Base-by-base conservation (phyloP, 495 filamentous ascomycete genomes). In the Pyrenula aspistea region DNA sequence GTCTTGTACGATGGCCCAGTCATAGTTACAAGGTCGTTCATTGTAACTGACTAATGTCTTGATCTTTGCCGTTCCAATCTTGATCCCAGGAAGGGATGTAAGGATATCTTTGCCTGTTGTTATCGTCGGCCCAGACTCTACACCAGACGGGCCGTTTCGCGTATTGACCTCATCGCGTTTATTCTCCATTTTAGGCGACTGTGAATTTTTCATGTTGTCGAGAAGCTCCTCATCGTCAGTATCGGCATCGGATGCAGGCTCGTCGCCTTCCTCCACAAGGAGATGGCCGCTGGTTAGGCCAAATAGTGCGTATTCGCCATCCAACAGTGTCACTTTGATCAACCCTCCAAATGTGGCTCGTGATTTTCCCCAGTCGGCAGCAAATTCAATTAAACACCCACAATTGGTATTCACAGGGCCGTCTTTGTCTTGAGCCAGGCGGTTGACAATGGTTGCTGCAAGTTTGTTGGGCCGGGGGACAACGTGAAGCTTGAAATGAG, bases 321-420 rank as follows among this genome's bases (percentile, higher is more conserved):
- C 50, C 21, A 20, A 36, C 21, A 21, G 1, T 25, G 49, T 50
- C 21, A 61, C 55, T 55, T 61, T 63, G 19, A 63, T 57, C 24
- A 61, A 19, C 15, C 61, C 61, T 23, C 61, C 61, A 11, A 63
- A 25, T 2, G 61, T 63, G 20, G 61, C 56, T 21, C n/a, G 4
- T 52, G 19, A 24, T 52, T 21, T 24, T 10, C 22, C 19, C 19
- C 22, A 20, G 8, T 52, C 19, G 20, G 4, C 19, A 20, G 50
- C 10, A 20, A 52, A 24, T 24, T 52, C 22, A 24, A 52, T 19
- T 19, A 52, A 21, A 52, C 8, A 10, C 19, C 50, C 50, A 19
- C 50, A 52, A 52, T 8, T 21, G 20, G 50, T 52, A 8, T 21
- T 52, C 8, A 4, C 20, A 24, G 22, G n/a, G 22, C 50, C 10